Percentiles rank a stretch among this genome's conserved stretches.
Evolutionary conservation across 2,329 filamentous ascomycete species (phyloP).

Genomic region (Thielaviopsis euricoi): DNA sequence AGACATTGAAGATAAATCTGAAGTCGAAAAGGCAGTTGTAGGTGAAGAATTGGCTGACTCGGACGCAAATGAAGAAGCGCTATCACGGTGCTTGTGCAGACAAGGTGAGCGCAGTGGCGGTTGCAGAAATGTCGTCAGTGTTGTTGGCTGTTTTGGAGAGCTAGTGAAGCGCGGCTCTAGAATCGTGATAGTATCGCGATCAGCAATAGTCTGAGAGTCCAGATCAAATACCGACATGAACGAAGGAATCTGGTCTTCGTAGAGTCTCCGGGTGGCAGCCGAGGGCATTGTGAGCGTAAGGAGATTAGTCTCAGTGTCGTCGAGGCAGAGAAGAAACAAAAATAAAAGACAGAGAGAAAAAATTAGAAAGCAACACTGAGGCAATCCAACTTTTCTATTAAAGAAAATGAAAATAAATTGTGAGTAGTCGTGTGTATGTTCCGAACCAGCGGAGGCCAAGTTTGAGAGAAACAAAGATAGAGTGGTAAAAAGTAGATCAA

Average conservation of each 20-base stretch:
- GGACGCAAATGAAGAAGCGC: constrained; percentile 60
- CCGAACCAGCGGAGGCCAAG: neutral
- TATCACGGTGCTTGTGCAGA: constrained; percentile 56
- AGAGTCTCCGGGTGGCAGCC: constrained; percentile 41
- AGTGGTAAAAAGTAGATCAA: neutral
- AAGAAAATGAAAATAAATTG: neutral
- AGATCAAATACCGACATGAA: constrained; percentile 63
- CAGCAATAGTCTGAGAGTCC: constrained; percentile 38
- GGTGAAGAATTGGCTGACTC: constrained; percentile 89
- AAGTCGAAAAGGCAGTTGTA: constrained; percentile 82
- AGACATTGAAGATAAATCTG: constrained; percentile 77
- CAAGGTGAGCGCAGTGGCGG: constrained; percentile 28
- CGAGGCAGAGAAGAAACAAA: neutral
- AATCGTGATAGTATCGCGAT: constrained; percentile 29
- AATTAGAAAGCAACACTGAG: neutral
- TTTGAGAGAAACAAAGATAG: neutral
- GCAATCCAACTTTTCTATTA: neutral
- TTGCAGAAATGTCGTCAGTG: constrained; percentile 20
- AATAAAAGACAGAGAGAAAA: neutral
- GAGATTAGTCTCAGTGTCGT: neutral
- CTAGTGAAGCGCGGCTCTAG: neutral
- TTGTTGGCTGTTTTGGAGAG: constrained; percentile 4
- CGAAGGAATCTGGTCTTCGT: constrained; percentile 56
- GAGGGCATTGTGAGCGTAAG: constrained; percentile 36
- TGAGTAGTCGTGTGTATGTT: neutral